Evolutionary conservation across 1,284 basidiomycete genomes (phyloP).

Genomic region (Melampsora americana): DNA sequence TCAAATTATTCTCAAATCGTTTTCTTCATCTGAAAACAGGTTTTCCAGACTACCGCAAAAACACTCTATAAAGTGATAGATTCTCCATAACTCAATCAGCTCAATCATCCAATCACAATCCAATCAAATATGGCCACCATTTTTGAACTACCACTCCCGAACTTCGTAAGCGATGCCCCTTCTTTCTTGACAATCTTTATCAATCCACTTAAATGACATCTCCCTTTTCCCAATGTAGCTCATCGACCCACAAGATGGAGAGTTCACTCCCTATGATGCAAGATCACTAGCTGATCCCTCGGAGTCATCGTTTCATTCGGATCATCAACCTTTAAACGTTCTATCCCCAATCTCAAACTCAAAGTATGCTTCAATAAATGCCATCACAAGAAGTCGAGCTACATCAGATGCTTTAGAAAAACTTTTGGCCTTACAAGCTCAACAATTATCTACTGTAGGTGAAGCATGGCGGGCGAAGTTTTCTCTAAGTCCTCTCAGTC

Average conservation of each 20-base stretch:
- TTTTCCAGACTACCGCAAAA: too few relatives aligned
- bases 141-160: conserved; percentile 8
- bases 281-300: conserved; percentile 2
- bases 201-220: not conserved
- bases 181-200: not conserved
- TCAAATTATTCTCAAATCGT: too few relatives aligned
- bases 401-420: conserved; percentile 22
- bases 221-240: not conserved
- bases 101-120: too few relatives aligned
- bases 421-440: conserved; percentile 16
- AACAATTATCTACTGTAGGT: conserved; percentile 11
- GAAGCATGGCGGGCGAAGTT: conserved; percentile 25
- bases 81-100: too few relatives aligned
- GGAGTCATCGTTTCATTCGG: not conserved
- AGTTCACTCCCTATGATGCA: conserved; percentile 24
- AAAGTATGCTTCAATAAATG: not conserved
- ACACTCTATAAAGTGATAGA: too few relatives aligned
- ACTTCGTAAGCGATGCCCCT: conserved; percentile 3
- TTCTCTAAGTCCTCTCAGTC: not conserved
- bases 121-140: too few relatives aligned
- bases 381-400: not conserved
- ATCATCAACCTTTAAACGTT: not conserved
- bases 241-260: conserved; percentile 32
- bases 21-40: too few relatives aligned
- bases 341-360: not conserved